phyloP scores from a whole-genome alignment of 257 asterid species.

The Penstemon barbatus region DNA sequence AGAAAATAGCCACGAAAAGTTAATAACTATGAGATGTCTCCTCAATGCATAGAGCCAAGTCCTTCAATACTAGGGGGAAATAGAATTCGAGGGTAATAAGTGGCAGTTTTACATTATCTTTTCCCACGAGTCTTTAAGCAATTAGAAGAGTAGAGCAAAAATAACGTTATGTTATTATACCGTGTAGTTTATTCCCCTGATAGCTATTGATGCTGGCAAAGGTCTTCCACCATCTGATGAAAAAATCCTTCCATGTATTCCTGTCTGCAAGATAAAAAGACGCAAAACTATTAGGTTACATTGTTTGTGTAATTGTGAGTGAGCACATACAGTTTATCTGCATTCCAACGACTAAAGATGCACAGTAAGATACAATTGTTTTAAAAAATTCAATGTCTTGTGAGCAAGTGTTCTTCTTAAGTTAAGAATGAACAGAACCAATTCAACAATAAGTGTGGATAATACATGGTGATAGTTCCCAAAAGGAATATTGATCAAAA shows the following conservation, averaged over 20 bases:
- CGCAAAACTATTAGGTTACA: neutral
- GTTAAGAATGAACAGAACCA: neutral
- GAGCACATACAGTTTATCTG: neutral
- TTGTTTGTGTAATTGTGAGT: no score
- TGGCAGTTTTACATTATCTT: neutral
- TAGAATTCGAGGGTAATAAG: neutral
- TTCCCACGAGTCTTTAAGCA: neutral
- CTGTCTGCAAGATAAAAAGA: constrained; percentile 37
- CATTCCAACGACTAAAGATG: constrained; percentile 1
- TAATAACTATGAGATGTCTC: neutral
- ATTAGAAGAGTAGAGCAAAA: constrained; percentile 2
- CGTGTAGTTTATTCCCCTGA: constrained; percentile 49
- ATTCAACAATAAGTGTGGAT: neutral
- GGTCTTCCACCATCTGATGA: constrained; percentile 50
- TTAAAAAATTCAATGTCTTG: neutral
- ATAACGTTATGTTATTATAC: constrained; percentile 20
- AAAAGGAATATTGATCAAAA: neutral
- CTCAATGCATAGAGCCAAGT: neutral
- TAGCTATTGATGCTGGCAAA: constrained; percentile 48
- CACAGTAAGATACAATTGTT: constrained; percentile 12
- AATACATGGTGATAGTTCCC: neutral
- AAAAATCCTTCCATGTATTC: constrained; percentile 46
- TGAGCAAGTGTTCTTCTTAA: neutral
- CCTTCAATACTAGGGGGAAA: neutral
- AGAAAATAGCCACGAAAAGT: neutral